A percentile compares a stretch with the other conserved stretches of the same genome.
Conservation (phyloP, 2,329 filamentous ascomycete species). For the Metarhizium robertsii region DNA sequence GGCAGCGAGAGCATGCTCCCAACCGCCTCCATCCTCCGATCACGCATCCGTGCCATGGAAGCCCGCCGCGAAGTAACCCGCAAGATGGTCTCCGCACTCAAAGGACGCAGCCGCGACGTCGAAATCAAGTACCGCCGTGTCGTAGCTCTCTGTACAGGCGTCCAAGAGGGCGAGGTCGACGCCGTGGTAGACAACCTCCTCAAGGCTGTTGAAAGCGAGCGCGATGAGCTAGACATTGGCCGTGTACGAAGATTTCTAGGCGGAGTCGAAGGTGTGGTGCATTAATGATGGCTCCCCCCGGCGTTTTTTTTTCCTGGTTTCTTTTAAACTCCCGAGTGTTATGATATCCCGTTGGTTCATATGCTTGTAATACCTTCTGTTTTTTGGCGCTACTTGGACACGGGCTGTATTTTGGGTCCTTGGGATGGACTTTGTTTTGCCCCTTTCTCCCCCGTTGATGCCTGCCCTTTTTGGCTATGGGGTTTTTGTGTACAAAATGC, state of each 20-base stretch:
- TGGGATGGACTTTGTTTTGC: not conserved
- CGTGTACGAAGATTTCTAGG: conserved; percentile 71
- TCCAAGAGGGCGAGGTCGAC: conserved; percentile 71
- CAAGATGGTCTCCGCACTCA: conserved; percentile 59
- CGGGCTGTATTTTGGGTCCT: not conserved
- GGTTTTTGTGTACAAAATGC: not conserved
- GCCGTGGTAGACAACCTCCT: conserved; percentile 69
- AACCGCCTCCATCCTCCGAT: conserved; percentile 50
- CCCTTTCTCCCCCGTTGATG: not conserved
- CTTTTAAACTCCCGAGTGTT: not conserved
- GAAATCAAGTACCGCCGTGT: conserved; percentile 84
- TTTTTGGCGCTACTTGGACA: not conserved
- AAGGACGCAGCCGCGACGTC: conserved; percentile 71
- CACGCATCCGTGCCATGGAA: conserved; percentile 61
- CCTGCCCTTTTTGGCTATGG: not conserved
- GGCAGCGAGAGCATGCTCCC: conserved; percentile 40
- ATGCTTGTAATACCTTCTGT: not conserved
- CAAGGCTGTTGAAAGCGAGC: conserved; percentile 83
- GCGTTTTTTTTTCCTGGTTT: not conserved
- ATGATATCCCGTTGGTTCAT: not conserved
- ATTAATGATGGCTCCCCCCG: conserved; percentile 17
- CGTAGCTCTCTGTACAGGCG: conserved; percentile 76
- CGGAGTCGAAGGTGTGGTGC: conserved; percentile 59
- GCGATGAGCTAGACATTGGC: conserved; percentile 63
- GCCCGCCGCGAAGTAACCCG: conserved; percentile 58